A percentile compares a stretch with the other conserved stretches of the same genome.
phyloP scores from a whole-genome alignment of 2,329 filamentous ascomycete genomes.

The Calonectria pauciramosa region DNA sequence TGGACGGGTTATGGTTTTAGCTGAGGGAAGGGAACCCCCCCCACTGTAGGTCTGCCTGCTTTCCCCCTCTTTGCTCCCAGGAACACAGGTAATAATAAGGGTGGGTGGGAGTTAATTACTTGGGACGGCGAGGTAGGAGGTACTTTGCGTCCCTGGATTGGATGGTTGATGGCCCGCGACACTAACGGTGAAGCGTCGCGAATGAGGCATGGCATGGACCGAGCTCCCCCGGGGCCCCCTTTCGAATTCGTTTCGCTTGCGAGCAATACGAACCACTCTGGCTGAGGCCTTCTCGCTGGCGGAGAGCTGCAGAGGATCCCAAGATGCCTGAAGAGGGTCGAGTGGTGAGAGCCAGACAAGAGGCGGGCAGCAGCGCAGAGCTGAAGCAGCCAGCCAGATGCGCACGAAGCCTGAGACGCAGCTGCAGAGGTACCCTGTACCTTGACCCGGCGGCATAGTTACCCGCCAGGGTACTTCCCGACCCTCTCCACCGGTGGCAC shows the following conservation, averaged over 20 bases:
- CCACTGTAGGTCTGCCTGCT: constrained; percentile 8
- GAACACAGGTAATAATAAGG: constrained; percentile 9
- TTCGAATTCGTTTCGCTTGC: constrained; percentile 4
- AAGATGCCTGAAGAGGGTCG: neutral
- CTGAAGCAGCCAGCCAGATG: neutral
- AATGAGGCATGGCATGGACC: constrained; percentile 10
- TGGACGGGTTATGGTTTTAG: constrained; percentile 15
- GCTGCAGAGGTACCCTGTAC: constrained; percentile 21
- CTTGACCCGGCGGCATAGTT: constrained; percentile 11
- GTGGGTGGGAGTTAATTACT: constrained; percentile 11
- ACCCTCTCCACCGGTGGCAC: neutral
- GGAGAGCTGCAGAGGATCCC: neutral
- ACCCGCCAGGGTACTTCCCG: constrained; percentile 13
- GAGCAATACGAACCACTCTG: neutral
- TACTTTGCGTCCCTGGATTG: constrained; percentile 18
- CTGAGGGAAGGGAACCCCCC: constrained; percentile 11
- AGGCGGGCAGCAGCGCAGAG: neutral
- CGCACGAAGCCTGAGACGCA: neutral
- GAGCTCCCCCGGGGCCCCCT: neutral
- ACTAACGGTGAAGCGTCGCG: constrained; percentile 16
- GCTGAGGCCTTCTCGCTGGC: neutral
- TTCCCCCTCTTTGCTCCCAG: constrained; percentile 6
- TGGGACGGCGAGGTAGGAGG: constrained; percentile 18
- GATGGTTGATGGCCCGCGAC: constrained; percentile 16
- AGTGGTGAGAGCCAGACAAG: neutral